Conservation (phyloP, 2,329 filamentous ascomycete species). For the Mycosphaerella arachidis region DNA sequence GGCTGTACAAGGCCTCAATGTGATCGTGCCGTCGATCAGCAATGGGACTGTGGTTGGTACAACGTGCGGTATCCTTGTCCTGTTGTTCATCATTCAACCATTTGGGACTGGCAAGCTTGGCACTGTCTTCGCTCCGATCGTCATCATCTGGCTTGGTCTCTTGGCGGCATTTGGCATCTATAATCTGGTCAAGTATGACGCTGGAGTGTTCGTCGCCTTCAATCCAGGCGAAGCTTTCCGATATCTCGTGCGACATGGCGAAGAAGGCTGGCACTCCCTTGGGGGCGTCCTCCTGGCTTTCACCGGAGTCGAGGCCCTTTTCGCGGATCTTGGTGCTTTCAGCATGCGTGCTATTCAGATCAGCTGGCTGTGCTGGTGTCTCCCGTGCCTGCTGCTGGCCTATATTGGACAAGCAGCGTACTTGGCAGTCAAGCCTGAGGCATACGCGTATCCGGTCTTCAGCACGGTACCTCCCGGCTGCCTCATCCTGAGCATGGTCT, state of each 20-base stretch:
- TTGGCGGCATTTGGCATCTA: constrained; percentile 62
- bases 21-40: constrained; percentile 54
- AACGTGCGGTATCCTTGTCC: constrained; percentile 59
- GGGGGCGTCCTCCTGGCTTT: constrained; percentile 68
- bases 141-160: constrained; percentile 61
- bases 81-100: constrained; percentile 62
- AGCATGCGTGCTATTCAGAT: constrained; percentile 60
- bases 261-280: constrained; percentile 59
- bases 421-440: constrained; percentile 56
- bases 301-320: constrained; percentile 74
- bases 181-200: constrained; percentile 46
- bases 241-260: constrained; percentile 57
- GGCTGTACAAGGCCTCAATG: constrained; percentile 57
- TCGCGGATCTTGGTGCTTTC: constrained; percentile 74
- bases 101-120: constrained; percentile 60
- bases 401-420: constrained; percentile 73
- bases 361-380: constrained; percentile 63
- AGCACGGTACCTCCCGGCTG: constrained; percentile 63
- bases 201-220: constrained; percentile 50
- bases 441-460: constrained; percentile 71
- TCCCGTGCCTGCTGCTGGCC: constrained; percentile 62
- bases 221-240: constrained; percentile 54
- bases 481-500: constrained; percentile 63
- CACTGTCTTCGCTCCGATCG: constrained; percentile 59
- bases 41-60: constrained; percentile 58